Evolutionary conservation across 1,284 basidiomycete genomes (phyloP).

Genomic region (Heterobasidion parviporum): DNA sequence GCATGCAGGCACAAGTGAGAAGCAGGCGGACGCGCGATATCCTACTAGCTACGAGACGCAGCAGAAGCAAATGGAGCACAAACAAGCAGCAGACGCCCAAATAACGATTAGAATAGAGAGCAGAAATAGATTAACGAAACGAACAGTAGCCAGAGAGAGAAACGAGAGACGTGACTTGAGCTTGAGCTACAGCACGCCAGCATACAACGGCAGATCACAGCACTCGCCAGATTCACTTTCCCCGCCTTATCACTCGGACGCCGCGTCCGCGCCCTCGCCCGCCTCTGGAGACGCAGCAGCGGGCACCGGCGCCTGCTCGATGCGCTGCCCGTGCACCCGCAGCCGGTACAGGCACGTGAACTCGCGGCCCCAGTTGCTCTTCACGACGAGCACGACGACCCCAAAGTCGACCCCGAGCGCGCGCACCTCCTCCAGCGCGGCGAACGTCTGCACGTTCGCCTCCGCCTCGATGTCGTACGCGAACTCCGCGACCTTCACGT

Average conservation of each 20-base stretch:
- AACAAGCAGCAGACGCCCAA: no score
- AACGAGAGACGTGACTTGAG: no score
- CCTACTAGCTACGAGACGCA: no score
- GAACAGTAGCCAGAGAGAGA: no score
- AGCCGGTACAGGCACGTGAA: constrained; percentile 91
- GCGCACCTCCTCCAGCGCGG: constrained; percentile 57
- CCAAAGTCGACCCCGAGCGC: constrained; percentile 73
- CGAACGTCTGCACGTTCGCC: constrained; percentile 81
- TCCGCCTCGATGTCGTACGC: constrained; percentile 68
- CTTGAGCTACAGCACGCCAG: not conserved
- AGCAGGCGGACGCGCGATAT: no score
- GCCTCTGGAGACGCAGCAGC: not conserved
- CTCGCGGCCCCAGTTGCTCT: constrained; percentile 82
- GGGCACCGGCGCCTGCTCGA: constrained; percentile 11
- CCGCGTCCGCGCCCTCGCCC: no score
- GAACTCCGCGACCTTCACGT: constrained; percentile 72
- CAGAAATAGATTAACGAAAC: not conserved
- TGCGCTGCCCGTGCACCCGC: constrained; percentile 56
- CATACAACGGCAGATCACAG: not conserved
- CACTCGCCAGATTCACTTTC: not conserved
- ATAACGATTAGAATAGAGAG: not conserved
- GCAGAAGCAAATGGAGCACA: no score
- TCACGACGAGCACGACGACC: constrained; percentile 70
- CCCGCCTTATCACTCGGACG: not conserved
- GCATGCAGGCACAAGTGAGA: no score